phyloP scores from a whole-genome alignment of 1,139 yeast genomes.

The Yamadazyma dushanensis region DNA sequence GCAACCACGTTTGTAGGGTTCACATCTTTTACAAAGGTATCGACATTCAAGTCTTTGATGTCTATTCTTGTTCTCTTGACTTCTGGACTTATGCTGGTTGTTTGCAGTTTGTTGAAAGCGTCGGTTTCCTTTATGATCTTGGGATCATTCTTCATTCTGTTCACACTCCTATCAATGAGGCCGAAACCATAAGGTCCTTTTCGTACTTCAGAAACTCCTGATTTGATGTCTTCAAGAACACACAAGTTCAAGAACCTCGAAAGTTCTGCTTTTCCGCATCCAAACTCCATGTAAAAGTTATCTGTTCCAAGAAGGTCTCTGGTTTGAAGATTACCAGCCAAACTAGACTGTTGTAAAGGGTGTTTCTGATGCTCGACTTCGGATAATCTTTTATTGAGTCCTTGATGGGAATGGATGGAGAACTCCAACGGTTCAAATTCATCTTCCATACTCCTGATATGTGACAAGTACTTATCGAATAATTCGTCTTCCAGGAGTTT shows the following conservation, averaged over 20 bases:
- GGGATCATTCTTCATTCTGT: slow-evolving; percentile 74
- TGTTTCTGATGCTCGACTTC: slow-evolving; percentile 61
- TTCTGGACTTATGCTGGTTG: slow-evolving; percentile 23
- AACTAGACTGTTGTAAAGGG: slow-evolving; percentile 77
- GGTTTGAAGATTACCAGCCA: slow-evolving; percentile 66
- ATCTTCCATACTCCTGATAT: slow-evolving; percentile 20
- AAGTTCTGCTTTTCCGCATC: slow-evolving; percentile 88
- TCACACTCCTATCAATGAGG: slow-evolving; percentile 74
- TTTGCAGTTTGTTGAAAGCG: slow-evolving; percentile 18
- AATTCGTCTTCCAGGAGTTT: slow-evolving; percentile 12
- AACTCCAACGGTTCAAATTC: slow-evolving; percentile 13
- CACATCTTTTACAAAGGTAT: slow-evolving; percentile 38
- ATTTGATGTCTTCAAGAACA: slow-evolving; percentile 21
- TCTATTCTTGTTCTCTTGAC: slow-evolving; percentile 67
- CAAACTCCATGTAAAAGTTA: slow-evolving; percentile 68
- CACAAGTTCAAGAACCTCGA: slow-evolving; percentile 66
- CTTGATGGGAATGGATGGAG: slow-evolving; percentile 25
- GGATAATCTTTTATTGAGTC: slow-evolving; percentile 36
- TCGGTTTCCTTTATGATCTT: slow-evolving; percentile 59
- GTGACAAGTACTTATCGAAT: slow-evolving; percentile 29
- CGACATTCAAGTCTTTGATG: slow-evolving; percentile 70
- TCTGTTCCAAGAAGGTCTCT: slow-evolving; percentile 37
- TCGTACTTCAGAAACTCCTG: background rate
- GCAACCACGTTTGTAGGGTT: slow-evolving; percentile 43
- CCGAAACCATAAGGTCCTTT: slow-evolving; percentile 45